Evolutionary conservation across 1,139 yeast genomes (phyloP).

Genomic region (Kodamaea sp.): DNA sequence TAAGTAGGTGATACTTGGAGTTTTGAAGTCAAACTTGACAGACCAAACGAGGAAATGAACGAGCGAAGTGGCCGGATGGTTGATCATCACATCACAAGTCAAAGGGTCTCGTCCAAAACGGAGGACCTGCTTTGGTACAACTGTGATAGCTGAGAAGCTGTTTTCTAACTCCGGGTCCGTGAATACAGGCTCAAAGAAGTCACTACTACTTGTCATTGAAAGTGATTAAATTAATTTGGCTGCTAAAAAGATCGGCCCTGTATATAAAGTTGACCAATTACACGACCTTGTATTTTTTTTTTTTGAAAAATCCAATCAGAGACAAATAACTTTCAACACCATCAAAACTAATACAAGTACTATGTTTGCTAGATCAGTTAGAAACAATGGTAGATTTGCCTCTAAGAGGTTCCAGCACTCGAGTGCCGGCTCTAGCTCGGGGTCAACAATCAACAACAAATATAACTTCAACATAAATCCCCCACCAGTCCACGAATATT

Average conservation of each 20-base stretch:
- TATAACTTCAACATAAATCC: slow-evolving; percentile 43
- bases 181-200: too few species aligned
- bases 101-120: slow-evolving; percentile 5
- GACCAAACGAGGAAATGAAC: slow-evolving; percentile 48
- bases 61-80: slow-evolving; percentile 29
- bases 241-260: too few species aligned
- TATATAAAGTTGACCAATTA: too few species aligned
- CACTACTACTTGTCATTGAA: too few species aligned
- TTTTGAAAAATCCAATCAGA: background rate
- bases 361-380: slow-evolving; percentile 29
- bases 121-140: background rate
- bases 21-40: slow-evolving; percentile 46
- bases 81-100: slow-evolving; percentile 7
- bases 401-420: slow-evolving; percentile 36
- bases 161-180: too few species aligned
- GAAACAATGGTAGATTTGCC: slow-evolving; percentile 18
- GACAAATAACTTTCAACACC: too few species aligned
- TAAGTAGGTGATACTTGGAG: slow-evolving; percentile 49
- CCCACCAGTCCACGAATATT: slow-evolving; percentile 48
- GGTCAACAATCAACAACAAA: slow-evolving; percentile 39
- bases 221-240: too few species aligned
- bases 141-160: too few species aligned
- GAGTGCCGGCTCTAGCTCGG: slow-evolving; percentile 19
- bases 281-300: background rate
- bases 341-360: background rate